Evolutionary conservation across 768 basidiomycete species (phyloP), one percentile per base, ranked within the genome.

Genomic region (Rhodotorula kratochvilovae): DNA sequence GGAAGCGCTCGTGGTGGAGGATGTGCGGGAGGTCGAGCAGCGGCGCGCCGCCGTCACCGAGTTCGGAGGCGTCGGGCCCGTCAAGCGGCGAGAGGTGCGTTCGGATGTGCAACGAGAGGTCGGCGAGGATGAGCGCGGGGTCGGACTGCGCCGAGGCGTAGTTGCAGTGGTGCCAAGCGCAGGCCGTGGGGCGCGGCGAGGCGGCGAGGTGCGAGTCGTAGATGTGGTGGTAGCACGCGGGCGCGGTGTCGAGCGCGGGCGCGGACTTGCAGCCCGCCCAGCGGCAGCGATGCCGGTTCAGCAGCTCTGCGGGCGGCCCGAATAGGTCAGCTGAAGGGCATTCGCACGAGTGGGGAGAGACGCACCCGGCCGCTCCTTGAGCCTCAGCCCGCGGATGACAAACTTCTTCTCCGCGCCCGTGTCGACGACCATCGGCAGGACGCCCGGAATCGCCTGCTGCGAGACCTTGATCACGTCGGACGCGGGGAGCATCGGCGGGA

Each of bases 401-500:
- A 95, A 99, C 63, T 86, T 84, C 74, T 88, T 88, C 8, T 58
- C 55, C 17, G 58, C 42, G 27, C 58, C 23, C 1, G 58, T 64
- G n/a, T 68, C 67, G 13, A 90, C 83, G 31, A 94, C 90, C 87
- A 91, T 91, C 2, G 94, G 92, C 75, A 88, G 86, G 0, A 92
- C 92, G 59, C 87, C 85, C 12, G 91, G 89, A 77, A 92, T 95
- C 36, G 93, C 89, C 17, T 86, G 81, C 60, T 86, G 91, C 71
- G 94, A 90, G 72, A 90, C 90, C 81, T 95, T 94, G 80, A 99
- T 97, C 60, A 96, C 90, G 55, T 99, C 95, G 1, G 91, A 89
- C 0, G 96, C 94, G 5, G 87, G 86, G 5, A 93, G 85, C 55
- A 91, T 79, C 2, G 56, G 35, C 56, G 63, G 61, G 19, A 77